Evolutionary conservation across 129 eudicot genomes (phyloP).

Genomic region (Oenanthe sinensis): DNA sequence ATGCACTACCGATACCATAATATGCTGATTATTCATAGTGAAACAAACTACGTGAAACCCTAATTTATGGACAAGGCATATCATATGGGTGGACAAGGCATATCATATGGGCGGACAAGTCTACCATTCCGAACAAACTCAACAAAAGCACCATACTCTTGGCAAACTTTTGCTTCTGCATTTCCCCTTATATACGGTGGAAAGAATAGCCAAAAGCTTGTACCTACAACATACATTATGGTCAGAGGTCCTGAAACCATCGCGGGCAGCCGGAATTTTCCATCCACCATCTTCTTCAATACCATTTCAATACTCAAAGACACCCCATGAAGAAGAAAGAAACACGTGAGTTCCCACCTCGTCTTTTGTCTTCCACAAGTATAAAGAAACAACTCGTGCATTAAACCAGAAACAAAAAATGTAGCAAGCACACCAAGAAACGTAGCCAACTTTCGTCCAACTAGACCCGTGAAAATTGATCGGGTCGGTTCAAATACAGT

Average conservation of each 20-base stretch:
- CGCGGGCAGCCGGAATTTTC: slow-evolving; percentile 22
- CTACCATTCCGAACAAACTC: slow-evolving; percentile 28
- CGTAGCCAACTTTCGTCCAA: slow-evolving; percentile 23
- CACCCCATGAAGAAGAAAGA: slow-evolving; percentile 56
- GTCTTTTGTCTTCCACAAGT: slow-evolving; percentile 24
- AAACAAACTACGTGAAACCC: neutral
- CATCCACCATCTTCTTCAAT: slow-evolving; percentile 25
- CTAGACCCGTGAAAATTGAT: neutral
- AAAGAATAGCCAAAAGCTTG: slow-evolving; percentile 50
- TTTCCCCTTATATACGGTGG: slow-evolving; percentile 38
- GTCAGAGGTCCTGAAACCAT: slow-evolving; percentile 28
- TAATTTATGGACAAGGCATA: neutral
- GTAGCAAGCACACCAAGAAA: slow-evolving; percentile 25
- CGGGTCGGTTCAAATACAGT: slow-evolving; percentile 34
- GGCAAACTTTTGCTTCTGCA: slow-evolving; percentile 28
- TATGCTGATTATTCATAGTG: too few relatives aligned
- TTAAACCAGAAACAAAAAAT: slow-evolving; percentile 53
- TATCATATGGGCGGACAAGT: slow-evolving; percentile 25
- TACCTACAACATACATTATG: slow-evolving; percentile 27
- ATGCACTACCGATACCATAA: too few relatives aligned
- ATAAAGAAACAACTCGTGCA: slow-evolving; percentile 57
- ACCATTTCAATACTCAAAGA: slow-evolving; percentile 34
- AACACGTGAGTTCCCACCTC: slow-evolving; percentile 25
- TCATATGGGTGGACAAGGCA: slow-evolving; percentile 24
- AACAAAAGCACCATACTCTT: slow-evolving; percentile 35